These are phyloP conservation scores for Batrachochytrium dendrobatidis DNA, from an alignment of 371 early-diverging fungal species.

Conservation along the genomic window DNA sequence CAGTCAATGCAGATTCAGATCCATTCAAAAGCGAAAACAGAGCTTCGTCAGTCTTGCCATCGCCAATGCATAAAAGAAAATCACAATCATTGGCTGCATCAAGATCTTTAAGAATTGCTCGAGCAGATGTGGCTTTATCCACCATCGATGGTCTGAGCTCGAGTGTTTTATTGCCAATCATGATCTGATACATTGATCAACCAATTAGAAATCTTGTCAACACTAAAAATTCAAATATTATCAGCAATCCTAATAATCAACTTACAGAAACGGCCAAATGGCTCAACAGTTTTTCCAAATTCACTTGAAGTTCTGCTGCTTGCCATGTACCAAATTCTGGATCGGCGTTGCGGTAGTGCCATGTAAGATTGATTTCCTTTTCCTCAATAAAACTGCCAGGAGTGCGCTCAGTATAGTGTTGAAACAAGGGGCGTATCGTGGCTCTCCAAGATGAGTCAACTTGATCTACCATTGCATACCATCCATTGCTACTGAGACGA, in stretches of 20 bases:
- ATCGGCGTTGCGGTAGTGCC: slow-evolving; percentile 52
- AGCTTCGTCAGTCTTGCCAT: slow-evolving; percentile 89
- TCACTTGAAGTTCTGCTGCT: slow-evolving; percentile 86
- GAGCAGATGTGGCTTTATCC: slow-evolving; percentile 81
- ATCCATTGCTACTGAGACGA: slow-evolving; percentile 40
- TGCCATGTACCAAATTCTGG: slow-evolving; percentile 75
- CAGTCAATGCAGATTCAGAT: slow-evolving; percentile 47
- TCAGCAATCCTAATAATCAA: slow-evolving; percentile 4
- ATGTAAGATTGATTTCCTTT: slow-evolving; percentile 50
- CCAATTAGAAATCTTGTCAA: too few species aligned
- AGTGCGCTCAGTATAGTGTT: slow-evolving; percentile 51
- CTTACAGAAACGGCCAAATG: slow-evolving; percentile 86
- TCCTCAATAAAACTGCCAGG: slow-evolving; percentile 52
- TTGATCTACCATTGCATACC: slow-evolving; percentile 74
- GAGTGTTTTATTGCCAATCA: slow-evolving; percentile 88
- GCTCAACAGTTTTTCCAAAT: slow-evolving; percentile 83
- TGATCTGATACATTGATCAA: slow-evolving; percentile 43
- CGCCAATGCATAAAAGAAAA: slow-evolving; percentile 82
- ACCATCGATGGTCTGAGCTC: slow-evolving; percentile 88
- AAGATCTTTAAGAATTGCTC: slow-evolving; percentile 80
- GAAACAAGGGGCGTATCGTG: slow-evolving; percentile 72
- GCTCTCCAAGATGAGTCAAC: slow-evolving; percentile 84
- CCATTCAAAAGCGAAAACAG: slow-evolving; percentile 67
- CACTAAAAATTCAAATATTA: not conserved
- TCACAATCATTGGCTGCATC: slow-evolving; percentile 42